Percentiles rank a stretch among this genome's conserved stretches.
Conservation (phyloP, 805 yeast species). For the Sugiyamaella valdiviana region DNA sequence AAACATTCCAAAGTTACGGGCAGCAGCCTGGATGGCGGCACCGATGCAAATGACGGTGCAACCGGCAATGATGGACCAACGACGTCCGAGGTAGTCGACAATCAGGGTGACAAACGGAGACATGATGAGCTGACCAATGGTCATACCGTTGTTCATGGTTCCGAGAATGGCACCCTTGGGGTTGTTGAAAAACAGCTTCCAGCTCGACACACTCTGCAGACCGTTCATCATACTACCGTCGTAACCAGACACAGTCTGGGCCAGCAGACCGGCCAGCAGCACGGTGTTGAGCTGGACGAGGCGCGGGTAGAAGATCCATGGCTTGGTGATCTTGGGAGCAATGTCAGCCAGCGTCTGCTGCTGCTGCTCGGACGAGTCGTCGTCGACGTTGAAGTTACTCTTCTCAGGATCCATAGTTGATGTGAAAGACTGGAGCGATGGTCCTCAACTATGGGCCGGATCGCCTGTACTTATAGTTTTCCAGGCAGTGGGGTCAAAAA, state of each 20-base stretch:
- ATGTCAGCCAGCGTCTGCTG: constrained; percentile 2
- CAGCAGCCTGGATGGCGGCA: constrained; percentile 42
- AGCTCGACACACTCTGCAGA: constrained; percentile 20
- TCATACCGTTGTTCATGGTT: constrained; percentile 16
- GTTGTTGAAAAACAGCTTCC: constrained; percentile 9
- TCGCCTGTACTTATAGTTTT: not conserved
- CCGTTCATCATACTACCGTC: constrained; percentile 20
- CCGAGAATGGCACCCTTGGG: constrained; percentile 12
- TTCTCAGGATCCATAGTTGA: not conserved
- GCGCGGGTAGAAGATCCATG: constrained; percentile 11
- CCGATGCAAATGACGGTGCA: constrained; percentile 51
- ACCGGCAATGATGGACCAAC: constrained; percentile 48
- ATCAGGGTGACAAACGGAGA: constrained; percentile 53
- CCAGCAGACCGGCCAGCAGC: constrained; percentile 11
- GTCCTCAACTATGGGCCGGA: not conserved
- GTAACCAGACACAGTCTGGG: constrained; percentile 16
- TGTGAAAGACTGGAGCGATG: not conserved
- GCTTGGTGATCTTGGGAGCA: constrained; percentile 12
- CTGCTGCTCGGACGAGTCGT: not conserved
- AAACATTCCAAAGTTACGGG: constrained; percentile 51
- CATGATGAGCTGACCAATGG: constrained; percentile 63
- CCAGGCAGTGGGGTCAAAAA: not conserved
- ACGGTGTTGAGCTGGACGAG: constrained; percentile 9
- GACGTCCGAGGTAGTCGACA: constrained; percentile 61
- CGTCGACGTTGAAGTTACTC: not conserved